Percentiles rank a stretch among this genome's conserved stretches.
phyloP scores from a whole-genome alignment of 768 basidiomycete species.

The Lentinula lateritia region DNA sequence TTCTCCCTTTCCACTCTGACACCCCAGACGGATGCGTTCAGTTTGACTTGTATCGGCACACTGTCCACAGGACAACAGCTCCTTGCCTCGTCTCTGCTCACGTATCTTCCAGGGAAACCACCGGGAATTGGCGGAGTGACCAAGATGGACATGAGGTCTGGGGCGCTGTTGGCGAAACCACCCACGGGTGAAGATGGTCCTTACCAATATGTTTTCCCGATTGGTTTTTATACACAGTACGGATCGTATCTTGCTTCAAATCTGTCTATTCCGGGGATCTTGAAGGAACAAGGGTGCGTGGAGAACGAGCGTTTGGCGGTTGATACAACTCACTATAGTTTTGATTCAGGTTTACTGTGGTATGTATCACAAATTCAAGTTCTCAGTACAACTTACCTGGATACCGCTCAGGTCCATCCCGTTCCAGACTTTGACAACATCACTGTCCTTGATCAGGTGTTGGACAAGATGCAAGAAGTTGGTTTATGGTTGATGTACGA shows the following conservation, averaged over 20 bases:
- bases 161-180: slow-evolving; percentile 47
- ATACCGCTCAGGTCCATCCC: slow-evolving; percentile 52
- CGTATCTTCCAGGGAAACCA: slow-evolving; percentile 44
- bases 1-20: slow-evolving; percentile 43
- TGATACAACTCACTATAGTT: background rate
- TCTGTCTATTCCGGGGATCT: slow-evolving; percentile 44
- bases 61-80: slow-evolving; percentile 28
- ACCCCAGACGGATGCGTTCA: slow-evolving; percentile 34
- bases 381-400: slow-evolving; percentile 24
- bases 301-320: background rate
- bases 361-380: slow-evolving; percentile 18
- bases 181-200: slow-evolving; percentile 42
- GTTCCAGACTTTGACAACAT: slow-evolving; percentile 61
- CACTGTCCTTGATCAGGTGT: slow-evolving; percentile 48
- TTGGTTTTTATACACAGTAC: slow-evolving; percentile 71
- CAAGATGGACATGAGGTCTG: slow-evolving; percentile 58
- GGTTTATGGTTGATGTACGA: slow-evolving; percentile 77
- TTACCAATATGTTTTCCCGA: slow-evolving; percentile 58
- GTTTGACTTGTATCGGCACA: slow-evolving; percentile 32
- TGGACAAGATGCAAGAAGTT: slow-evolving; percentile 69
- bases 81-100: slow-evolving; percentile 36
- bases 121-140: slow-evolving; percentile 48
- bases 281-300: slow-evolving; percentile 53
- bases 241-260: slow-evolving; percentile 49
- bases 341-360: slow-evolving; percentile 31